Percentiles rank a stretch among this genome's conserved stretches.
phyloP scores from a whole-genome alignment of 2,329 filamentous ascomycete species.

The Penicillium sp. region DNA sequence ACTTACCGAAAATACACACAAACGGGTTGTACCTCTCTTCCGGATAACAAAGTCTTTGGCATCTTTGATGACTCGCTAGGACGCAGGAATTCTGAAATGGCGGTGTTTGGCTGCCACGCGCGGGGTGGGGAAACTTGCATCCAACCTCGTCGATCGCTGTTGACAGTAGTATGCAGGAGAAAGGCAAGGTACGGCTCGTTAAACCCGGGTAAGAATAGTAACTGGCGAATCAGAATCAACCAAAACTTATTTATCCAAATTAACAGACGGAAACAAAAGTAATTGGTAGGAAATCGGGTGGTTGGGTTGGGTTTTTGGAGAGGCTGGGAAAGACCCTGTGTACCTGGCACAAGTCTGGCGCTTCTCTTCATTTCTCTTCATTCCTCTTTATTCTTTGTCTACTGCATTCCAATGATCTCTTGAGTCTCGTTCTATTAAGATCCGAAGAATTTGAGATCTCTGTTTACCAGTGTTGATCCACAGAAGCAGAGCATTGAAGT shows the following conservation, averaged over 20 bases:
- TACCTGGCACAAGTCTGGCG: constrained; percentile 11
- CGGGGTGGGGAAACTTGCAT: constrained; percentile 11
- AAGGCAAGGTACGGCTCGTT: not conserved
- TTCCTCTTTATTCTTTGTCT: constrained; percentile 11
- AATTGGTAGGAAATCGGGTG: constrained; percentile 31
- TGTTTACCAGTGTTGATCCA: constrained; percentile 8
- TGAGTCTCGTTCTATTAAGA: constrained; percentile 6
- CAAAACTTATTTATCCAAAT: constrained; percentile 1
- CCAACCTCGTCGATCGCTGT: constrained; percentile 1
- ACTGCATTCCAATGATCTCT: constrained; percentile 16
- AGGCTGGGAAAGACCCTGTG: constrained; percentile 29
- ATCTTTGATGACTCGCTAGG: not conserved
- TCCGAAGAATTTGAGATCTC: constrained; percentile 7
- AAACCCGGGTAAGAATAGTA: not conserved
- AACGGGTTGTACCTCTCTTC: not conserved
- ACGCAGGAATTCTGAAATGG: not conserved
- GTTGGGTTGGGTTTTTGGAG: constrained; percentile 35
- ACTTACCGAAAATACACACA: not conserved
- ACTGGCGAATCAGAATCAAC: not conserved
- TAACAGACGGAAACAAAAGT: not conserved
- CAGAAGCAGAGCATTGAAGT: constrained; percentile 10
- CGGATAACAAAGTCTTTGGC: not conserved
- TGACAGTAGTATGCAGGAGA: not conserved
- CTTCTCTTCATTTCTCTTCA: constrained; percentile 14
- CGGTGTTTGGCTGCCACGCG: constrained; percentile 17